Percentiles rank a stretch among this genome's conserved stretches.
Evolutionary conservation across 768 basidiomycete species (phyloP).

Genomic region (Collybia sordida): DNA sequence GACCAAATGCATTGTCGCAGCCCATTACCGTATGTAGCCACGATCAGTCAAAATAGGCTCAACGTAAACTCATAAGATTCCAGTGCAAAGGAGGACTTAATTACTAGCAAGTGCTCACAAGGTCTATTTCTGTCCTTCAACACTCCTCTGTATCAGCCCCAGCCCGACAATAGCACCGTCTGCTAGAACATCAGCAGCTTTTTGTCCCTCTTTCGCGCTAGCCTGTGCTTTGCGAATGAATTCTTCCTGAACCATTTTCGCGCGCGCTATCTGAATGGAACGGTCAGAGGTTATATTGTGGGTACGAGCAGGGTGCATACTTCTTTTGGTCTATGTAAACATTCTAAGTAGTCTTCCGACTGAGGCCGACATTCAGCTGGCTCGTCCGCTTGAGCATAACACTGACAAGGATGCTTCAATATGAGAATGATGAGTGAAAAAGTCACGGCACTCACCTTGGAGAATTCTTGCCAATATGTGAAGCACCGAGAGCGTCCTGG

Average conservation of each 20-base stretch:
- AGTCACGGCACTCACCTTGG: conserved; percentile 45
- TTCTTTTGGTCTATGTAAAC: conserved; percentile 87
- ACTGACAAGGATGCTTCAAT: conserved; percentile 42
- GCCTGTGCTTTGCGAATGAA: conserved; percentile 66
- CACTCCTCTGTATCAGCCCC: conserved; percentile 66
- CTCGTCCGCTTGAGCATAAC: conserved; percentile 78
- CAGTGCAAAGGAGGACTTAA: no score
- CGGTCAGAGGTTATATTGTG: not conserved
- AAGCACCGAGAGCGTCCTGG: conserved; percentile 86
- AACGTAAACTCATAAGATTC: no score
- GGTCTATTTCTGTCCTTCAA: not conserved
- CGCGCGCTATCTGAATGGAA: conserved; percentile 39
- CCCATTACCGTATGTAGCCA: no score
- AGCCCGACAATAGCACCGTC: conserved; percentile 76
- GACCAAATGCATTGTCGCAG: no score
- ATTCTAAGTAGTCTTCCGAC: conserved; percentile 88
- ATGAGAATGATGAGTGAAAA: conserved; percentile 3
- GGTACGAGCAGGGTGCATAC: conserved; percentile 41
- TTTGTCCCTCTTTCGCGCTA: conserved; percentile 67
- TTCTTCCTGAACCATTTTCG: conserved; percentile 69
- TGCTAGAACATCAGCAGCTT: conserved; percentile 67
- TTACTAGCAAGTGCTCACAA: no score
- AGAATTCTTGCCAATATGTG: conserved; percentile 89
- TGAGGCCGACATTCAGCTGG: conserved; percentile 71
- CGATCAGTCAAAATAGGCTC: no score